phyloP scores from a whole-genome alignment of 257 asterid genomes.

The Lavandula angustifolia region DNA sequence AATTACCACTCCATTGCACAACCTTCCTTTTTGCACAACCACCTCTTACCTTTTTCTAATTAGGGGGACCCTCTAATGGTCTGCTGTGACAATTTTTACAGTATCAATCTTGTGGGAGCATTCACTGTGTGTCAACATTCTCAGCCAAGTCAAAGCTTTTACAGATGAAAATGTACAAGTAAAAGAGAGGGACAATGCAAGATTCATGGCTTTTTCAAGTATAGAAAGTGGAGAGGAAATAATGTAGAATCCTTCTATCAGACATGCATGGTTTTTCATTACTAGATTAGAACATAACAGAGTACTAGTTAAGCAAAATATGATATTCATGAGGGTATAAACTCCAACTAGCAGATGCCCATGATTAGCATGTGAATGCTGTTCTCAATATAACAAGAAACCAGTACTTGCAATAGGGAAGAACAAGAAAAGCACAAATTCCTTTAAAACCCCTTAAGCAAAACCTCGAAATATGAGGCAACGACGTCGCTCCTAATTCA shows the following conservation, averaged over 20 bases:
- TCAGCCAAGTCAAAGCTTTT: slow-evolving; percentile 28
- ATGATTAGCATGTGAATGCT: neutral
- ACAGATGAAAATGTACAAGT: slow-evolving; percentile 31
- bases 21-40: slow-evolving; percentile 32
- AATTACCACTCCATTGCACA: slow-evolving; percentile 43
- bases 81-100: slow-evolving; percentile 39
- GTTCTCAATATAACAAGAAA: neutral
- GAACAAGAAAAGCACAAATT: too few relatives aligned
- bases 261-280: neutral
- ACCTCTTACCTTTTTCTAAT: slow-evolving; percentile 30
- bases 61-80: slow-evolving; percentile 36
- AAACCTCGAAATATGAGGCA: too few relatives aligned
- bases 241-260: slow-evolving; percentile 16
- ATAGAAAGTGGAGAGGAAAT: slow-evolving; percentile 10
- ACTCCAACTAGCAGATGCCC: neutral
- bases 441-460: too few relatives aligned
- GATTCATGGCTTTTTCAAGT: slow-evolving; percentile 24
- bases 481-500: too few relatives aligned
- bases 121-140: slow-evolving; percentile 20
- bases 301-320: neutral
- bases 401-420: neutral
- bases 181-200: slow-evolving; percentile 26
- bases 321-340: neutral
- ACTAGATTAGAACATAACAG: neutral
- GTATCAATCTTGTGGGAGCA: slow-evolving; percentile 31